Evolutionary conservation across 768 basidiomycete genomes (phyloP).

Genomic region (Leucosporidium creatinivorum): DNA sequence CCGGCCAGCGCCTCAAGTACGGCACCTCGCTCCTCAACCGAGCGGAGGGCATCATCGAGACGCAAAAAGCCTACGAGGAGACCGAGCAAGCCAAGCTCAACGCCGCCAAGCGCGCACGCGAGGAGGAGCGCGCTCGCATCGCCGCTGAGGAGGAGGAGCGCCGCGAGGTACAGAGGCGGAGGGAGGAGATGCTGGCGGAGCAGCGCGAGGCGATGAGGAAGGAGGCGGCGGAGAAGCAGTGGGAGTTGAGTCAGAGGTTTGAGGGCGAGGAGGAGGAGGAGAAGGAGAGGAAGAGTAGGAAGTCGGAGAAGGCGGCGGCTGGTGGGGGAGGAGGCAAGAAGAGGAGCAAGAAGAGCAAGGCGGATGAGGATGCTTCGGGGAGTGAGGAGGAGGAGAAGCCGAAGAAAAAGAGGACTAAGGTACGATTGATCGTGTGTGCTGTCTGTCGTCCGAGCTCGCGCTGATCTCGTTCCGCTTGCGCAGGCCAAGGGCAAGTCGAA

Average conservation of each 20-base stretch:
- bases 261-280: slow-evolving; percentile 72
- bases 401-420: slow-evolving; percentile 43
- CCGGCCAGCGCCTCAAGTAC: slow-evolving; percentile 81
- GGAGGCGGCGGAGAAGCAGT: slow-evolving; percentile 70
- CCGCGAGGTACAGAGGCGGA: slow-evolving; percentile 57
- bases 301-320: slow-evolving; percentile 22
- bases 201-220: slow-evolving; percentile 67
- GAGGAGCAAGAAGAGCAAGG: slow-evolving; percentile 8
- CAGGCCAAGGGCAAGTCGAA: slow-evolving; percentile 2
- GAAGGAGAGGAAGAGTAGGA: slow-evolving; percentile 36
- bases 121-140: slow-evolving; percentile 65
- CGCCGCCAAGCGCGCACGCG: slow-evolving; percentile 65
- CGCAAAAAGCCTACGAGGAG: slow-evolving; percentile 37
- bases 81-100: slow-evolving; percentile 52
- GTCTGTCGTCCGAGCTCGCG: neutral
- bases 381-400: slow-evolving; percentile 36
- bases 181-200: slow-evolving; percentile 72
- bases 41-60: slow-evolving; percentile 56
- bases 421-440: slow-evolving; percentile 1
- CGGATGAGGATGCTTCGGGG: slow-evolving; percentile 25
- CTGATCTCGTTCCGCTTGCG: neutral
- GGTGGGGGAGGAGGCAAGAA: slow-evolving; percentile 48
- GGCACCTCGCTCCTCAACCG: slow-evolving; percentile 77
- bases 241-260: slow-evolving; percentile 58
- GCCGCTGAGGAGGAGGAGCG: slow-evolving; percentile 55